Evolutionary conservation across 345 rosid genomes (phyloP).

Genomic region (Eucalyptus grandis): DNA sequence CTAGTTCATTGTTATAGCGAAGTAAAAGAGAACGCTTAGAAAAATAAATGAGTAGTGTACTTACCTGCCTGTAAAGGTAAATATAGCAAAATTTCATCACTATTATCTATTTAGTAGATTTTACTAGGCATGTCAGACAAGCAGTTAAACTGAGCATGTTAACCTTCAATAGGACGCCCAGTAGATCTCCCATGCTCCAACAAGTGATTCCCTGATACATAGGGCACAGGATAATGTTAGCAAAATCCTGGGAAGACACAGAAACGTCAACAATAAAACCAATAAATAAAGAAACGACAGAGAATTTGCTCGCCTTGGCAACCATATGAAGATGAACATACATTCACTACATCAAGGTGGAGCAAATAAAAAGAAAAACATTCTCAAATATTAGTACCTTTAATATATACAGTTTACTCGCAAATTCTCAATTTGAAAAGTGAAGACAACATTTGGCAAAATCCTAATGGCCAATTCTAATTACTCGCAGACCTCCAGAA

Average conservation of each 20-base stretch:
- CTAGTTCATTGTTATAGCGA: not conserved
- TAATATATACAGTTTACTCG: not conserved
- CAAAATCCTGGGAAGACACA: not conserved
- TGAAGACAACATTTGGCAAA: not conserved
- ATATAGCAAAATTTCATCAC: not conserved
- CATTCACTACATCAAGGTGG: not conserved
- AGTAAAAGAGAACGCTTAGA: not conserved
- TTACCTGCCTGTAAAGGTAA: not conserved
- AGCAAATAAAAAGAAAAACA: not conserved
- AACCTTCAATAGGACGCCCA: conserved; percentile 30
- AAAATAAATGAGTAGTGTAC: not conserved
- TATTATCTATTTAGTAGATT: not conserved
- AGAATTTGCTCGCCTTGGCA: not conserved
- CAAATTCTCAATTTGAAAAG: not conserved
- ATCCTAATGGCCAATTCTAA: not conserved
- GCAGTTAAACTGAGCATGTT: not conserved
- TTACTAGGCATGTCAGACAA: not conserved
- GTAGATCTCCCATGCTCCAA: conserved; percentile 42
- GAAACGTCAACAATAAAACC: not conserved
- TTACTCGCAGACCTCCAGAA: not conserved
- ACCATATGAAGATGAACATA: not conserved
- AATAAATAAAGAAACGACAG: not conserved
- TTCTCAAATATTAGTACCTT: not conserved
- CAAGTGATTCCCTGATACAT: conserved; percentile 23
- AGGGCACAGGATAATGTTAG: not conserved